A percentile compares a stretch with the other conserved stretches of the same genome.
phyloP scores from a whole-genome alignment of 2,329 filamentous ascomycete genomes.

The Monosporascus sp. region DNA sequence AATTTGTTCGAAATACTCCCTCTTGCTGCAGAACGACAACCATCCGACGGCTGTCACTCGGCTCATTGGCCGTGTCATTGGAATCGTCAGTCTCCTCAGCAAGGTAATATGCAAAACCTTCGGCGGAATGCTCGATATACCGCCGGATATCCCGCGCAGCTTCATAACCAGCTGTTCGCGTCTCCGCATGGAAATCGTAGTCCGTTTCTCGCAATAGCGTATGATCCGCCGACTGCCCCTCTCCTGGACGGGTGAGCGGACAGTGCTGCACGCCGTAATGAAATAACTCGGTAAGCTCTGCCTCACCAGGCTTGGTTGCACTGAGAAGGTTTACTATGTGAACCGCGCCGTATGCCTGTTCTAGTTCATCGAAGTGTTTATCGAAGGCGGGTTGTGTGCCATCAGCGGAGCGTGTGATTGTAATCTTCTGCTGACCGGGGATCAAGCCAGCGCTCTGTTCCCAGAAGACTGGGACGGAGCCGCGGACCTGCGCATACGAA shows the following conservation, averaged over 20 bases:
- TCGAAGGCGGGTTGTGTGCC: constrained; percentile 93
- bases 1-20: constrained; percentile 94
- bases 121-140: constrained; percentile 72
- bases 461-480: constrained; percentile 95
- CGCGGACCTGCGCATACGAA: constrained; percentile 88
- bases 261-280: constrained; percentile 71
- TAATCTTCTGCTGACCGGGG: constrained; percentile 91
- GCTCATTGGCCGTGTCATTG: constrained; percentile 30
- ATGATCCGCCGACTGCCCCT: constrained; percentile 58
- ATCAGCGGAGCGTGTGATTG: constrained; percentile 79
- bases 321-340: constrained; percentile 95
- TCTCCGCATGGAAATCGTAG: constrained; percentile 96
- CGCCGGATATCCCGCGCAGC: constrained; percentile 79
- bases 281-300: constrained; percentile 76
- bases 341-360: constrained; percentile 80
- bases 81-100: constrained; percentile 64
- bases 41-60: constrained; percentile 37
- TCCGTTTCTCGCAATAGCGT: constrained; percentile 75
- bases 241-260: constrained; percentile 58
- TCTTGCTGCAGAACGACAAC: constrained; percentile 83
- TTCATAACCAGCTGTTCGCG: constrained; percentile 82
- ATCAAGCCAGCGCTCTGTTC: constrained; percentile 85
- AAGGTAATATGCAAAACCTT: constrained; percentile 89
- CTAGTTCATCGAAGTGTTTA: constrained; percentile 86
- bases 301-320: constrained; percentile 78